Conservation (phyloP, 768 basidiomycete species). For the Butyriboletus loyo region DNA sequence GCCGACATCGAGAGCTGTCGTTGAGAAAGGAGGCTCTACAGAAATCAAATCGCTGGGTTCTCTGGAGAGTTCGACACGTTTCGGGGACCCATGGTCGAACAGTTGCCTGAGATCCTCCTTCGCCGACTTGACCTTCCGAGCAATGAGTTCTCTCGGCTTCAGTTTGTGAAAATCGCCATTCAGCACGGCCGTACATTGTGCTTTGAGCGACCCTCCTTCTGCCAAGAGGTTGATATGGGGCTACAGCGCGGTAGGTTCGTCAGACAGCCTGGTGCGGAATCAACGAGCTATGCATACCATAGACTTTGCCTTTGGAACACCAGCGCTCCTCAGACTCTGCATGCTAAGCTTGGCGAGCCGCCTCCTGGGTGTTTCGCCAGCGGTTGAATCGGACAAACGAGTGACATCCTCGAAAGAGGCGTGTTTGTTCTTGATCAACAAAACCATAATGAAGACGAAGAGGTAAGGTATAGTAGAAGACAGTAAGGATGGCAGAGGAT, state of each 20-base stretch:
- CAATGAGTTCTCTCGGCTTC: slow-evolving; percentile 1
- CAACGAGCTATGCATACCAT: not conserved
- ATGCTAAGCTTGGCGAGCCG: not conserved
- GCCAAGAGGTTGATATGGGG: slow-evolving; percentile 2
- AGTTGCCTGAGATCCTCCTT: slow-evolving; percentile 6
- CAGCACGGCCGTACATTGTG: slow-evolving; percentile 2
- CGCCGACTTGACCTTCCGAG: slow-evolving; percentile 8
- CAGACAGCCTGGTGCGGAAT: not conserved
- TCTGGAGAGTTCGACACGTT: not conserved
- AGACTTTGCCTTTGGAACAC: slow-evolving; percentile 8
- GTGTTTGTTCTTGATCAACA: slow-evolving; percentile 18
- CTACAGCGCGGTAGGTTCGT: not conserved
- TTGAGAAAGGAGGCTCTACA: not conserved
- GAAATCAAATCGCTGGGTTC: not conserved
- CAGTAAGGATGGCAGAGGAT: not conserved
- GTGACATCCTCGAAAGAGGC: slow-evolving; percentile 10
- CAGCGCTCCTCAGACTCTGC: slow-evolving; percentile 4
- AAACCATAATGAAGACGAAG: slow-evolving; percentile 7
- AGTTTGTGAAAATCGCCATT: not conserved
- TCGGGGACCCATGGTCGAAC: not conserved
- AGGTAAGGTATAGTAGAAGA: not conserved
- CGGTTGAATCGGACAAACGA: slow-evolving; percentile 4
- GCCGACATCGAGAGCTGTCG: not conserved
- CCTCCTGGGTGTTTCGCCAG: not conserved
- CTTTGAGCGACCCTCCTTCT: slow-evolving; percentile 1